Evolutionary conservation across 129 eudicot species (phyloP), one percentile per base, ranked within the genome.

Genomic region (Ambrosia artemisiifolia): DNA sequence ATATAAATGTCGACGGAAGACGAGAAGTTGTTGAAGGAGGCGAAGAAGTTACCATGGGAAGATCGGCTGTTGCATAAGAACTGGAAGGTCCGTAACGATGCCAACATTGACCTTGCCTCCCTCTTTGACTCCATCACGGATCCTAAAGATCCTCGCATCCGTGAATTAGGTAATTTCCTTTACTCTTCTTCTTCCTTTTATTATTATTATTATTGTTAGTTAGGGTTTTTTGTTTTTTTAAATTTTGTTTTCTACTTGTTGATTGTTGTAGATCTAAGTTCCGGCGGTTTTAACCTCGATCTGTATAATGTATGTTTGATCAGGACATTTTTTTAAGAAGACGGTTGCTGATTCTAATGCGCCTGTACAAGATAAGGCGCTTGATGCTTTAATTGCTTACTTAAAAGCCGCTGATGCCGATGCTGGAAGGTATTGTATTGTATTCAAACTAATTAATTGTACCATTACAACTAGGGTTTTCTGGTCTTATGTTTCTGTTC

Each of bases 51-150:
- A 71, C 89, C 93, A 16, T 90, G 99, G 99, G 99, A 95, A 67
- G 97, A 90, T 82, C 91, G 99, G 13, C 78, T 95, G 74, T 12
- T 65, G 65, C 99, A 95, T 65, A 95, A 95, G 87, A 95, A 90
- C 83, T 95, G 99, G 99, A 95, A 95, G 84, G 99, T 95, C 4
- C 76, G 99, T 65, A 95, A 90, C 70, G 99, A 90, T 66, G 99
- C 91, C 18, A 95, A 95, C 72, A 88, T 95, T 67, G 99, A 95
- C 77, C 83, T 95, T 14, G 90, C 97, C 44, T 86, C 94, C 35
- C 75, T 90, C 49, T 95, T 85, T 65, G 91, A 83, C 79, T 77
- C 88, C 17, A 86, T 95, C 13, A 67, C 91, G 76, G 99, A 95
- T 88, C 99, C 99, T 49, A 95, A 95, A 82, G 97, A 95, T 78